phyloP scores from a whole-genome alignment of 2,329 filamentous ascomycete species.

The Fusarium sp. region DNA sequence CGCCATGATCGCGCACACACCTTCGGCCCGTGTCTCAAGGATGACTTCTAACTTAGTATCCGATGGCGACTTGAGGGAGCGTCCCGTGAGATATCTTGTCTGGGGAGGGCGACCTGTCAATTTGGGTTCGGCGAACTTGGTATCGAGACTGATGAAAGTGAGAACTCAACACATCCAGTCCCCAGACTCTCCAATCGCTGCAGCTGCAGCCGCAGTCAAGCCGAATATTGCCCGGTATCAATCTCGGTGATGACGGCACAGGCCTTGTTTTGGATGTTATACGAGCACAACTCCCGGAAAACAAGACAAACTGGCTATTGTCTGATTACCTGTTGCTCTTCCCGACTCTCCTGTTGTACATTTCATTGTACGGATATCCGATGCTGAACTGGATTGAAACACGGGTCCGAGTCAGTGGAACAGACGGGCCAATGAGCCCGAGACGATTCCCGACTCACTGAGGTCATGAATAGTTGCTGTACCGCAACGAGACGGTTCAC shows the following conservation, averaged over 20 bases:
- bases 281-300: conserved; percentile 15
- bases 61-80: neutral
- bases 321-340: conserved; percentile 13
- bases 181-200: neutral
- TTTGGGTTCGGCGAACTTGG: neutral
- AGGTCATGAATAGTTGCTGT: neutral
- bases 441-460: neutral
- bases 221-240: neutral
- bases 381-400: conserved; percentile 3
- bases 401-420: conserved; percentile 2
- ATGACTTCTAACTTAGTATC: neutral
- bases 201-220: neutral
- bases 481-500: neutral
- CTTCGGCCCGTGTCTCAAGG: conserved; percentile 24
- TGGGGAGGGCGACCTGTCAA: neutral
- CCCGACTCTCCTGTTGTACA: conserved; percentile 6
- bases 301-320: neutral
- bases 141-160: neutral
- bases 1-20: conserved; percentile 11
- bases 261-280: neutral
- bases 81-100: neutral
- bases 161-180: neutral
- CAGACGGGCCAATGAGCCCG: neutral
- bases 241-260: neutral
- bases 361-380: conserved; percentile 8